Conservation (phyloP, 2,329 filamentous ascomycete species). For the Lanzia echinophila region DNA sequence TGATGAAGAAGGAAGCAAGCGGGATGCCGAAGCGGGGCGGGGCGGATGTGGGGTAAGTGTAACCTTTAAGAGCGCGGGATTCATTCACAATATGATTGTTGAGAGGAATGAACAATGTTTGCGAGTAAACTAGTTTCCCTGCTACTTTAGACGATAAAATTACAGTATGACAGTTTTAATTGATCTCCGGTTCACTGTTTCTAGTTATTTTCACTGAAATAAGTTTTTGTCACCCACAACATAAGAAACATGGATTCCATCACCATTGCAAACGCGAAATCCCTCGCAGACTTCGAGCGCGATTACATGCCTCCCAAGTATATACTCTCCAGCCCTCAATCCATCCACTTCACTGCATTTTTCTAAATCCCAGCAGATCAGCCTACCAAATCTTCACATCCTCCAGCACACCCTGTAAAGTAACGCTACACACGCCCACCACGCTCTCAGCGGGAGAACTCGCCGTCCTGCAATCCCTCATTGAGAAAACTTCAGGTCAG, state of each 20-base stretch:
- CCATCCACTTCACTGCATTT: background rate
- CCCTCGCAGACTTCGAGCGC: conserved; percentile 42
- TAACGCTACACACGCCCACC: conserved; percentile 38
- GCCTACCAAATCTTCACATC: background rate
- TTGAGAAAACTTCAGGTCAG: conserved; percentile 55
- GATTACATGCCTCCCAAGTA: conserved; percentile 40
- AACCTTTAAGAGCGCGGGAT: no score
- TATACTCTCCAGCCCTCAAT: background rate
- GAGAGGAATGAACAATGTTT: no score
- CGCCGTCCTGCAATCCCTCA: conserved; percentile 46
- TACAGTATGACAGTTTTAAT: no score
- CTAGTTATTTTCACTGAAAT: no score
- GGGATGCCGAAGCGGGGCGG: conserved; percentile 1
- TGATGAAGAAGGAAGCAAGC: background rate
- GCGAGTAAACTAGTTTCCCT: no score
- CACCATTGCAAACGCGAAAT: conserved; percentile 42
- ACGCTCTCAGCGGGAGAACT: conserved; percentile 41
- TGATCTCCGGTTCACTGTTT: no score
- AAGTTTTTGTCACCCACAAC: no score
- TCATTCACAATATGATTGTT: no score
- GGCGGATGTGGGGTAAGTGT: conserved; percentile 4
- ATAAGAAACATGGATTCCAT: conserved; percentile 28
- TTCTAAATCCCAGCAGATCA: conserved; percentile 14
- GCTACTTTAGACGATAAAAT: no score
- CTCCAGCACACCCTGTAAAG: conserved; percentile 31